Evolutionary conservation across 208 protist genomes (phyloP), one percentile per base, ranked within the genome.

Genomic region (Leishmania turanica): DNA sequence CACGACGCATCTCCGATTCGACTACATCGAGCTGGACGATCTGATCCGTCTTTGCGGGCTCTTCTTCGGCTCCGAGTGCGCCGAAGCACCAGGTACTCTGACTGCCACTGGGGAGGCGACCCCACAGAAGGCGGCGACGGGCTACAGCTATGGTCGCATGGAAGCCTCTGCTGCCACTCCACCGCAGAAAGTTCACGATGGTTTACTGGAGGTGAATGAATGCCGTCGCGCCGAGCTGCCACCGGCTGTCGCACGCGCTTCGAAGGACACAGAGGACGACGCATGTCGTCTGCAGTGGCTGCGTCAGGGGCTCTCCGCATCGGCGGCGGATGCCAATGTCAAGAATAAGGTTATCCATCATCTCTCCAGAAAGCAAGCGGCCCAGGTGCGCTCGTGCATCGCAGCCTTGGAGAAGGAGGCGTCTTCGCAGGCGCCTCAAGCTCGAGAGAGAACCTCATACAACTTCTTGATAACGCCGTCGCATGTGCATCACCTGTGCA

Each of bases 401-500:
- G 47, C 53, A 24, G 66, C 82, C 0, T 65, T 85, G 17, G 82
- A 85, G 54, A 13, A 78, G 27, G 77, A 81, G 40, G 53, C 51
- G 21, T 53, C 9, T 11, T 21, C 34, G 9, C 2, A 37, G n/a
- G 15, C 6, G 21, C 3, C 3, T 8, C 5, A 51, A 15, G 3
- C 1, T 1, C 8, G 13, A n/a, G 13, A 34, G 8, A 19, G 42
- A 13, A 40, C 42, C 11, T 5, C 31, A 45, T 81, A 81, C 56
- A 85, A 81, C 27, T 85, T 85, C 24, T 60, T 71, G 9, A 56
- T 85, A n/a, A 81, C 82, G 4, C 77, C 82, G 0, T 40, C 77
- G 0, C 82, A 85, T 34, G 82, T 53, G 2, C 82, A 85, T 42
- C 82, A 85, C 31, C 13, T 85, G 27, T 85, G 82, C 64, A 85